Evolutionary conservation across 257 asterid genomes (phyloP).

Genomic region (Solanum clarkiae): DNA sequence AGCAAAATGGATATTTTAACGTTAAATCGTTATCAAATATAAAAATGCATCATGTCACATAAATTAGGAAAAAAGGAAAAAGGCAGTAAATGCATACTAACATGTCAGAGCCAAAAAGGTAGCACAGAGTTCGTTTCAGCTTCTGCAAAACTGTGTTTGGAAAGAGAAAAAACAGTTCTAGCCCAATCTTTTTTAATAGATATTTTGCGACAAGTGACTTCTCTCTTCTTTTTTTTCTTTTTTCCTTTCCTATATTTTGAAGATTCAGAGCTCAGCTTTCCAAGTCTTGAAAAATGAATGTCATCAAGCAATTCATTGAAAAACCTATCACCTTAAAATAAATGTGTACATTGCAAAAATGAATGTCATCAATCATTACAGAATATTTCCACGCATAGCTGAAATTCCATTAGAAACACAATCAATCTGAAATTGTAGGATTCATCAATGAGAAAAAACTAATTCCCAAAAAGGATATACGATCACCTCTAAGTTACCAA

Average conservation of each 20-base stretch:
- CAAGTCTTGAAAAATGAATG: not conserved
- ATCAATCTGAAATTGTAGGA: not conserved
- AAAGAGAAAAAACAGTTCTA: not conserved
- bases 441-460: too few species aligned
- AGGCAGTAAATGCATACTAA: not conserved
- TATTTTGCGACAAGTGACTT: not conserved
- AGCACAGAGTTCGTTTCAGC: not conserved
- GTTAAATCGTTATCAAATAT: too few species aligned
- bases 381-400: not conserved
- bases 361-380: not conserved
- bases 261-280: not conserved
- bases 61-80: too few species aligned
- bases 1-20: too few species aligned
- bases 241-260: too few species aligned
- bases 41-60: not conserved
- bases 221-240: not conserved
- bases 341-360: not conserved
- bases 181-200: not conserved
- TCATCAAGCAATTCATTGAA: not conserved
- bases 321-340: not conserved
- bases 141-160: not conserved
- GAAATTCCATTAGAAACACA: not conserved
- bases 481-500: not conserved
- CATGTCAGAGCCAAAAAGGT: not conserved
- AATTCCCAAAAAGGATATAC: not conserved